Base-by-base conservation (phyloP, 2,329 filamentous ascomycete genomes). In the Aureobasidium sp. region DNA sequence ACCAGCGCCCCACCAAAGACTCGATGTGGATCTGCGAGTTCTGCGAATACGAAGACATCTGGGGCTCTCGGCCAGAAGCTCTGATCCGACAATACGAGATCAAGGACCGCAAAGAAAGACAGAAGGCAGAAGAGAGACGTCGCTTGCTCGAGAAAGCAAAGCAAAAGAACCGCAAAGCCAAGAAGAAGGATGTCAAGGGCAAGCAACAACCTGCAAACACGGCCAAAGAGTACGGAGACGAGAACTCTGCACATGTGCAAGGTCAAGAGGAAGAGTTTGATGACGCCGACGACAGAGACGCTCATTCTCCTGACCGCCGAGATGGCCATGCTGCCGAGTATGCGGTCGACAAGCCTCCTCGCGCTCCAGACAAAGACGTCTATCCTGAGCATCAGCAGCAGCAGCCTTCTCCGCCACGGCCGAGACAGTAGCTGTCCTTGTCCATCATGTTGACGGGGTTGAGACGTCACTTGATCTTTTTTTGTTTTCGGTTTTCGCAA, bases 1-100 rank as follows among this genome's bases (percentile, higher is more conserved):
- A 86, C 62, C 84, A 87, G 62, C 85, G 87, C 1, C 86, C 86
- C 0, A 73, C 71, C 16, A 67, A 73, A 1, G 85, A 88, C 59
- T 88, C 95, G 57, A 79, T 90, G 47, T 97, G 90, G 88, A 90
- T 97, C 41, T 98, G 93, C 71, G 88, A 96, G 64, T 97, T 97
- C 67, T 98, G 93, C 74, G 93, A 98, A 69, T 98, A 96, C 66
- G 91, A 97, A 70, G 82, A 83, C 49, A 96, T 98, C 45, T 97
- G 95, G 66, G 91, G 91, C n/a, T 79, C 79, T 49, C 87, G 87
- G 2, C 93, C 93, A 0, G 79, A 81, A 61, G 89, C 89, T 45
- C 73, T 98, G 52, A 94, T 97, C 58, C 81, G 88, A 35, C 83
- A 90, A 57, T 98, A 97, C 65, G 93, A 98, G 71, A 87, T 91